Evolutionary conservation across 768 basidiomycete genomes (phyloP).

Genomic region (Porpolomopsis calyptriformis): DNA sequence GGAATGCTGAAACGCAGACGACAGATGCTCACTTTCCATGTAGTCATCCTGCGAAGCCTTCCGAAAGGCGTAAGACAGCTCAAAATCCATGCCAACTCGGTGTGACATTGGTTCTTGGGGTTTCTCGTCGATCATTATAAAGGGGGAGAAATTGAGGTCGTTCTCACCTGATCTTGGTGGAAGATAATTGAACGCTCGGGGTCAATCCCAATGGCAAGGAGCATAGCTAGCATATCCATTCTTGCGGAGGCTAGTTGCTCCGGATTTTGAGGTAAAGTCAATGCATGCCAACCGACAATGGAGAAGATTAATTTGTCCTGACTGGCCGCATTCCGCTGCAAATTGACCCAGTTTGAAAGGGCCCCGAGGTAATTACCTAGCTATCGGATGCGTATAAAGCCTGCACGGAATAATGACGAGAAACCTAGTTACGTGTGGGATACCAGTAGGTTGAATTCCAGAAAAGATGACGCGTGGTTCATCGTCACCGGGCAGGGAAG

Average conservation of each 20-base stretch:
- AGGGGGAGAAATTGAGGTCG: not conserved
- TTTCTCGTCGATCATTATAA: not conserved
- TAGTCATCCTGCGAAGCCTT: slow-evolving; percentile 82
- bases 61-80: slow-evolving; percentile 79
- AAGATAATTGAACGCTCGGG: slow-evolving; percentile 66
- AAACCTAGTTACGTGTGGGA: slow-evolving; percentile 60
- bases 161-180: slow-evolving; percentile 77
- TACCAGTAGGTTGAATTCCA: slow-evolving; percentile 89
- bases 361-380: slow-evolving; percentile 93
- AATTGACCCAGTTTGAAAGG: slow-evolving; percentile 75
- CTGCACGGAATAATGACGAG: not conserved
- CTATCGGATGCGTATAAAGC: slow-evolving; percentile 29
- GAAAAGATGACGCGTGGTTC: slow-evolving; percentile 55
- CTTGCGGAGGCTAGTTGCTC: slow-evolving; percentile 47
- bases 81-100: slow-evolving; percentile 84
- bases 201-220: slow-evolving; percentile 81
- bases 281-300: slow-evolving; percentile 89
- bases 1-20: slow-evolving; percentile 4
- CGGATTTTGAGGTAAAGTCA: slow-evolving; percentile 86
- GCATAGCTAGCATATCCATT: slow-evolving; percentile 66
- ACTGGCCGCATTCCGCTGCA: slow-evolving; percentile 51
- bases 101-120: slow-evolving; percentile 69
- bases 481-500: not conserved
- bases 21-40: slow-evolving; percentile 68
- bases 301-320: slow-evolving; percentile 69